Percentiles rank a stretch among this genome's conserved stretches.
These are phyloP conservation scores for Cicer pinnatifidum DNA, from an alignment of 306 rosid genomes.

Conservation along the genomic window DNA sequence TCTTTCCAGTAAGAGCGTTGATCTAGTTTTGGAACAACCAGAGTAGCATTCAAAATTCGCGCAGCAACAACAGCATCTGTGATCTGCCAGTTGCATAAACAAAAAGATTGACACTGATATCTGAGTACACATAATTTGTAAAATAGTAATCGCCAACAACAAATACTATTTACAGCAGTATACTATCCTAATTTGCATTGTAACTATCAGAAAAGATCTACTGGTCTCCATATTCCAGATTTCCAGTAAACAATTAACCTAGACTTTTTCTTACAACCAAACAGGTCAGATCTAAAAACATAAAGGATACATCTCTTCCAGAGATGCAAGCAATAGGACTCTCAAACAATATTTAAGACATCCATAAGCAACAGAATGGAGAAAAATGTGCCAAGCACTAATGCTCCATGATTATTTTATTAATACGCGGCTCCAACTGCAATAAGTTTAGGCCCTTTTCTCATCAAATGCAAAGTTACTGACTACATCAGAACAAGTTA, in stretches of 20 bases:
- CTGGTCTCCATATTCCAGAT: constrained; percentile 22
- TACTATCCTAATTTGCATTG: constrained; percentile 1
- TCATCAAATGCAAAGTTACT: constrained; percentile 13
- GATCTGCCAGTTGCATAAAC: constrained; percentile 66
- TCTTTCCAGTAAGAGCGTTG: constrained; percentile 97
- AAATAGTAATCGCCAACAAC: constrained; percentile 38
- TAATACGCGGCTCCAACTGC: constrained; percentile 30
- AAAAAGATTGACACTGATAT: constrained; percentile 41
- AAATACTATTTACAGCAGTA: constrained; percentile 23
- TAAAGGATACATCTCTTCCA: constrained; percentile 16
- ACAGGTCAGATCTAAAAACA: constrained; percentile 26
- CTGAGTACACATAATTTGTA: constrained; percentile 32
- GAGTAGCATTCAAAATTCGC: constrained; percentile 91
- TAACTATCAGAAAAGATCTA: constrained; percentile 10
- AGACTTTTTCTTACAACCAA: not conserved
- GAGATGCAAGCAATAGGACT: constrained; percentile 27
- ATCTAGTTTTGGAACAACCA: constrained; percentile 92
- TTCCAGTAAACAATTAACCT: constrained; percentile 20
- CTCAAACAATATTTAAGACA: constrained; percentile 23
- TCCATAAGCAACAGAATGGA: constrained; percentile 29
- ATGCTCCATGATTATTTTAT: constrained; percentile 13
- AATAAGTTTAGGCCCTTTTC: constrained; percentile 30
- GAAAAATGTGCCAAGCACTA: constrained; percentile 15
- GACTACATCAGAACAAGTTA: constrained; percentile 19
- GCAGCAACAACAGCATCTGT: constrained; percentile 98